Conservation (phyloP, 129 eudicot genomes). For the Centrapalus pauciflorus region DNA sequence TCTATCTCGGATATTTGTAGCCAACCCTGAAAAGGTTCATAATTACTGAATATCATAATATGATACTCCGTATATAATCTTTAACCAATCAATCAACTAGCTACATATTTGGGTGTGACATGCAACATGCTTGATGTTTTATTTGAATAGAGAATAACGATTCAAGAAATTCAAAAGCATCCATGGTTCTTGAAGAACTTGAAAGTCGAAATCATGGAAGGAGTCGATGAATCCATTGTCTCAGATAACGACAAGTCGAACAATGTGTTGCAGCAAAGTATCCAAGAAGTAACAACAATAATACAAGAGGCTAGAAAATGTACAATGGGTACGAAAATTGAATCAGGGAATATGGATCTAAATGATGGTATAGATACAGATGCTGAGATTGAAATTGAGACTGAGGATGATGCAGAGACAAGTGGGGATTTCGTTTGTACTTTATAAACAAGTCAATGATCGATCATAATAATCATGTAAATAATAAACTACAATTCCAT, state of each 20-base stretch:
- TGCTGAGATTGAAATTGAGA: constrained; percentile 54
- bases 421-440: constrained; percentile 74
- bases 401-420: constrained; percentile 37
- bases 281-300: constrained; percentile 43
- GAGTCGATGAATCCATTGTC: constrained; percentile 32
- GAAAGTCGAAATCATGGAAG: constrained; percentile 37
- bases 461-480: too few relatives aligned
- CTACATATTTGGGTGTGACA: background rate
- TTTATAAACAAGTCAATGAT: too few relatives aligned
- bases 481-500: too few relatives aligned
- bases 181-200: constrained; percentile 61
- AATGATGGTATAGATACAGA: constrained; percentile 54
- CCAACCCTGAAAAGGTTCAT: constrained; percentile 65
- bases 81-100: background rate
- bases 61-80: too few relatives aligned
- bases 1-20: constrained; percentile 63
- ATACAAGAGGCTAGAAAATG: constrained; percentile 52
- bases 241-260: constrained; percentile 1
- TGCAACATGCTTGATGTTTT: too few relatives aligned
- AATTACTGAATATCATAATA: background rate
- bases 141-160: constrained; percentile 57
- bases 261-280: constrained; percentile 40
- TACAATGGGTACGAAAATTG: background rate
- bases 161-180: constrained; percentile 53
- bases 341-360: constrained; percentile 44